Base-by-base conservation (phyloP, 805 yeast species). In the Monosporozyma servazzii region DNA sequence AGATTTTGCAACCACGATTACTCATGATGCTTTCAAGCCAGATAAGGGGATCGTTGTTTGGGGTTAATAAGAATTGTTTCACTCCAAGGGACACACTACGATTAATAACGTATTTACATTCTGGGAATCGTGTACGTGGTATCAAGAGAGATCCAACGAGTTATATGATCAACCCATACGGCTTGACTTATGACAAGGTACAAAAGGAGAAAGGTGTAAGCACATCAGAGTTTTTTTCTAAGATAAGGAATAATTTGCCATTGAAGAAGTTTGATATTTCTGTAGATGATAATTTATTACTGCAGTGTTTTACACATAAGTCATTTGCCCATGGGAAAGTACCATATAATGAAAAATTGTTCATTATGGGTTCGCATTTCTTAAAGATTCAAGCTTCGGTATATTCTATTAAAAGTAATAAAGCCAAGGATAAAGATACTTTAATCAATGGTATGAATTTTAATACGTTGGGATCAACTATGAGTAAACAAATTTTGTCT, bases 221-320 rank as follows among this genome's bases (percentile, higher is more conserved):
- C 21, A 21, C 29, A 11, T 21, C 41, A 18, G 48, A 45, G 21
- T 31, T 45, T n/a, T 20, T 33, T 10, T 23, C 37, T 13, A 54
- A 52, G 31, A 61, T 66, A n/a, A 56, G 58, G 45, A 44, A 54
- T 5, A 52, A 44, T 10, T 53, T 67, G 47, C 56, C 60, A 23
- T 54, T 67, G n/a, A 53, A 54, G 17, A 51, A 59, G 43, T 59
- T 55, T 50, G 56, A 56, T 20, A 59, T 67, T 11, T 57, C 72
- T 42, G 71, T 90, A 42, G 74, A 84, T 4, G 85, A 87, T 60
- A 75, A 75, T 6, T 58, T 84, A 53, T 70, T 84, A 21, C 72
- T 88, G 54, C 98, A 91, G 71, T 81, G 87, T 41, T 72, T 90
- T 60, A 90, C 97, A 5, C 97, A 91, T 71, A 91, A 91, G 71